A percentile compares a stretch with the other conserved stretches of the same genome.
phyloP scores from a whole-genome alignment of 768 basidiomycete genomes.

The Kwoniella dejecticola region DNA sequence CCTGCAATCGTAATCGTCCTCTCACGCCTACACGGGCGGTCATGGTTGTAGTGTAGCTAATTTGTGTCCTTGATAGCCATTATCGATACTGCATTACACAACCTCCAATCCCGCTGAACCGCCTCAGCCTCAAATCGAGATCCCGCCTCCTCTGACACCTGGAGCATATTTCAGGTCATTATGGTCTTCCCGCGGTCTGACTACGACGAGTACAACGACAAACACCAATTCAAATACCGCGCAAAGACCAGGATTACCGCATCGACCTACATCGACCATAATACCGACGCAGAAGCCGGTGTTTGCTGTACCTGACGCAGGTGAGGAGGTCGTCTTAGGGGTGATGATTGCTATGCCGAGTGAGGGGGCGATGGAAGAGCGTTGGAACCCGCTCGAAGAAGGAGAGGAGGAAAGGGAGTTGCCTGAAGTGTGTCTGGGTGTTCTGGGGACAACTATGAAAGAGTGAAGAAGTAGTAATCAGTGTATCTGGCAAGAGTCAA shows the following conservation, averaged over 20 bases:
- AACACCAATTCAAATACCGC: background rate
- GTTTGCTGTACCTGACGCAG: constrained; percentile 17
- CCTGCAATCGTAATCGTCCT: background rate
- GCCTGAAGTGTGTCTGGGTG: constrained; percentile 41
- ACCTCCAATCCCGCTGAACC: background rate
- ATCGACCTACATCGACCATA: constrained; percentile 1
- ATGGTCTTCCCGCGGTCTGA: constrained; percentile 11
- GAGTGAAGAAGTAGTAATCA: constrained; percentile 10
- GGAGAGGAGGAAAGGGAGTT: constrained; percentile 34
- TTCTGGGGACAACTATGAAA: constrained; percentile 23
- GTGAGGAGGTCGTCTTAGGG: constrained; percentile 35
- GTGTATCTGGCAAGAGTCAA: too few species aligned
- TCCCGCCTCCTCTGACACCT: constrained; percentile 2
- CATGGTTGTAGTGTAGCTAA: too few species aligned
- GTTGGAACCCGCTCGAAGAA: constrained; percentile 19
- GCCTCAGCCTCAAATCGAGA: constrained; percentile 10
- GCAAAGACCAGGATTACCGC: constrained; percentile 3
- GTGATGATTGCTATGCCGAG: constrained; percentile 45
- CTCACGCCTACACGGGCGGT: too few species aligned
- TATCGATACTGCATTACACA: constrained; percentile 27
- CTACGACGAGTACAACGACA: background rate
- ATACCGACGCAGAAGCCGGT: constrained; percentile 18
- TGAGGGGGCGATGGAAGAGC: constrained; percentile 21
- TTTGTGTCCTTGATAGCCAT: constrained; percentile 27
- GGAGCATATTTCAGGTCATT: constrained; percentile 10